phyloP scores from a whole-genome alignment of 2,329 filamentous ascomycete species.

The Penicillium sp. region DNA sequence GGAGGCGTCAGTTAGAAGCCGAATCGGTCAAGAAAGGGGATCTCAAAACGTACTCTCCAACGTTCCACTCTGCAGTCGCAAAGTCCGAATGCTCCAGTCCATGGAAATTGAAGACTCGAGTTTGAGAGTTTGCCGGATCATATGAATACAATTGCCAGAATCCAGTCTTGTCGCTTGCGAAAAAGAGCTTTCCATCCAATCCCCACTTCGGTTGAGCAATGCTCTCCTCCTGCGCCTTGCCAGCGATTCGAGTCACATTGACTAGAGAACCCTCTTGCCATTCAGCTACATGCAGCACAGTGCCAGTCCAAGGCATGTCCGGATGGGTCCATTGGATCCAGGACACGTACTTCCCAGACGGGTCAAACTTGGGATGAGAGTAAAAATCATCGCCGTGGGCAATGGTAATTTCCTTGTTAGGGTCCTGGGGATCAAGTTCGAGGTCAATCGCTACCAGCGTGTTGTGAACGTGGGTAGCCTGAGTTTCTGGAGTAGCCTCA shows the following conservation, averaged over 20 bases:
- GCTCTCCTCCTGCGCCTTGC: slow-evolving; percentile 37
- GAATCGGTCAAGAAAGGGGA: neutral
- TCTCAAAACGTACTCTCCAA: slow-evolving; percentile 19
- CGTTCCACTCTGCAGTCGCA: slow-evolving; percentile 25
- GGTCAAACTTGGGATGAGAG: slow-evolving; percentile 46
- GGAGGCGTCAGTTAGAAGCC: neutral
- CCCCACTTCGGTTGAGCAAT: slow-evolving; percentile 50
- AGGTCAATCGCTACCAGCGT: slow-evolving; percentile 27
- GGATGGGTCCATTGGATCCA: slow-evolving; percentile 54
- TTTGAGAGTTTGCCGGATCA: slow-evolving; percentile 15
- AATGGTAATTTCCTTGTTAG: slow-evolving; percentile 34
- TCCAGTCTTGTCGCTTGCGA: slow-evolving; percentile 42
- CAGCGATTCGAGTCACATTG: slow-evolving; percentile 37
- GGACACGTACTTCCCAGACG: slow-evolving; percentile 42
- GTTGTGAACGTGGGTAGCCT: slow-evolving; percentile 27
- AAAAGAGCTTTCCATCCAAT: slow-evolving; percentile 45
- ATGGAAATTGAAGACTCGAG: slow-evolving; percentile 29
- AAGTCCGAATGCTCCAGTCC: slow-evolving; percentile 39
- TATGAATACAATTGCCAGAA: slow-evolving; percentile 46
- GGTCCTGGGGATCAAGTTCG: slow-evolving; percentile 7
- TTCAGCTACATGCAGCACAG: slow-evolving; percentile 41
- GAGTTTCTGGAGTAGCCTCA: slow-evolving; percentile 20
- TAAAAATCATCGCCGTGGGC: slow-evolving; percentile 49
- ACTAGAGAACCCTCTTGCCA: slow-evolving; percentile 36
- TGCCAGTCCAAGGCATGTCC: slow-evolving; percentile 48